Conservation (phyloP, 495 filamentous ascomycete genomes). For the Immersiella caudata region DNA sequence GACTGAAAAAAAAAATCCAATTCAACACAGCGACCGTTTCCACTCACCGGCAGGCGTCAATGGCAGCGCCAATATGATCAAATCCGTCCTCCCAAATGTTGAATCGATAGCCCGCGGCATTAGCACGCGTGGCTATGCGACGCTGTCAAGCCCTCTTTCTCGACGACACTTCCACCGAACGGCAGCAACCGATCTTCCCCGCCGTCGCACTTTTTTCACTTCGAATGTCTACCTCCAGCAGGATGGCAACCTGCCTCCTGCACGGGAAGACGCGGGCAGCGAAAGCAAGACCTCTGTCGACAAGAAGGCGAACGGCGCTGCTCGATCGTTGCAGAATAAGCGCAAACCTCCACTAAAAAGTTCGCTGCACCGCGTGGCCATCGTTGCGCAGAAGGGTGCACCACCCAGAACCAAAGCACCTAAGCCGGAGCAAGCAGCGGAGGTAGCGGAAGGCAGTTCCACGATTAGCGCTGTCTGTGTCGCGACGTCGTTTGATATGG, state of each 20-base stretch:
- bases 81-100: slow-evolving; percentile 26
- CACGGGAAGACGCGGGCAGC: neutral
- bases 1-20: slow-evolving; percentile 12
- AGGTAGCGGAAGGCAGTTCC: slow-evolving; percentile 42
- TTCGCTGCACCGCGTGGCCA: slow-evolving; percentile 47
- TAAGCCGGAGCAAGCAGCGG: neutral
- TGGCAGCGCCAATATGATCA: slow-evolving; percentile 35
- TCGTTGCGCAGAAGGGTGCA: slow-evolving; percentile 44
- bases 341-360: slow-evolving; percentile 50
- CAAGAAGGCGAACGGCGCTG: slow-evolving; percentile 11
- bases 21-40: neutral
- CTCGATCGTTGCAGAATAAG: slow-evolving; percentile 36
- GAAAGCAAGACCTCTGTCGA: slow-evolving; percentile 18
- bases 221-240: slow-evolving; percentile 43
- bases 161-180: slow-evolving; percentile 37
- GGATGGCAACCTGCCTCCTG: slow-evolving; percentile 28
- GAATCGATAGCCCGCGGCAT: slow-evolving; percentile 21
- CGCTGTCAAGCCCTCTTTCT: slow-evolving; percentile 7
- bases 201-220: slow-evolving; percentile 45
- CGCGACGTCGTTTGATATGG: slow-evolving; percentile 84
- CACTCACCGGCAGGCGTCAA: slow-evolving; percentile 16
- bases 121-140: slow-evolving; percentile 14
- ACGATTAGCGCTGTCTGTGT: slow-evolving; percentile 80
- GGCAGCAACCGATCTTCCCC: slow-evolving; percentile 30
- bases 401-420: slow-evolving; percentile 22